A percentile compares a stretch with the other conserved stretches of the same genome.
Conservation (phyloP, 768 basidiomycete genomes). For the Cystofilobasidium bisporidii region DNA sequence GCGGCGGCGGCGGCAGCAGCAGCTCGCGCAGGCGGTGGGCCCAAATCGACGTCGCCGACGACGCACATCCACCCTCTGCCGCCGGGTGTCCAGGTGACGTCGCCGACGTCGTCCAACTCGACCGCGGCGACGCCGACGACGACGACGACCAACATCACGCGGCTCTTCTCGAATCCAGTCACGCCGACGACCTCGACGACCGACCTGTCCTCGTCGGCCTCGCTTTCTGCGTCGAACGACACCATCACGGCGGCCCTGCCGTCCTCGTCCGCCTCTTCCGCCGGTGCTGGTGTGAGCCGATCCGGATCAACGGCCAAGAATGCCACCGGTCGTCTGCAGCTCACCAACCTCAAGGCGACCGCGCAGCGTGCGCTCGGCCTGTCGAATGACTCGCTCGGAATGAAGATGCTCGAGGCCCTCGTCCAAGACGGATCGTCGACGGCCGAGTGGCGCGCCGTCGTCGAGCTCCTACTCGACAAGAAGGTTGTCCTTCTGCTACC, state of each 20-base stretch:
- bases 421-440: conserved; percentile 38
- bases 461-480: conserved; percentile 34
- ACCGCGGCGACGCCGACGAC: not conserved
- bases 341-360: conserved; percentile 40
- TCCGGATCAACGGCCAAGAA: not conserved
- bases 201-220: conserved; percentile 6
- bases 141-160: not conserved
- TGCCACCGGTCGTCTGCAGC: conserved; percentile 37
- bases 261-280: not conserved
- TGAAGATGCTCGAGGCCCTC: conserved; percentile 40
- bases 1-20: not conserved
- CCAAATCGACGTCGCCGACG: not conserved
- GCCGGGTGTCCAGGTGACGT: not conserved
- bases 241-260: not conserved
- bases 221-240: conserved; percentile 12
- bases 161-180: conserved; percentile 23
- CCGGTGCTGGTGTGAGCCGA: not conserved
- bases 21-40: not conserved
- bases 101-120: not conserved
- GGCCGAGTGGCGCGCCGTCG: conserved; percentile 37
- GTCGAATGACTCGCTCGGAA: conserved; percentile 39
- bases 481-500: conserved; percentile 63
- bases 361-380: conserved; percentile 37
- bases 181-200: conserved; percentile 22
- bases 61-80: not conserved